Percentiles rank a stretch among this genome's conserved stretches.
These are phyloP conservation scores for Calonectria pauciramosa DNA, from an alignment of 2,329 filamentous ascomycete genomes.

Conservation along the genomic window DNA sequence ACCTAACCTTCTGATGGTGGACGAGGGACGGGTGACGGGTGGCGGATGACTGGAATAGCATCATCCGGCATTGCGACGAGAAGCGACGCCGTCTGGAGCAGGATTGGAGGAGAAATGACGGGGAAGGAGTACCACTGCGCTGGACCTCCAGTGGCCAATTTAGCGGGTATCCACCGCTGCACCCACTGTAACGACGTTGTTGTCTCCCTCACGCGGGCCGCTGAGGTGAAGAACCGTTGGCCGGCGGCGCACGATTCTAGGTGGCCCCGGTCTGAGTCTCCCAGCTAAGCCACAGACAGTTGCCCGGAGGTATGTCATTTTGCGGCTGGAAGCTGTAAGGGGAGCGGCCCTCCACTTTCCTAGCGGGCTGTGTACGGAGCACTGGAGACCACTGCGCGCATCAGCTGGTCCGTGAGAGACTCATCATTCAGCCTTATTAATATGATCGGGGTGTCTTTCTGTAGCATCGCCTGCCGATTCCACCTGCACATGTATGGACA, in stretches of 20 bases:
- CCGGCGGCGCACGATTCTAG: not conserved
- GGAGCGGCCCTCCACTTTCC: constrained; percentile 9
- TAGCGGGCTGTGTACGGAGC: not conserved
- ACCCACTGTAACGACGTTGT: constrained; percentile 10
- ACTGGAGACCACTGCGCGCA: not conserved
- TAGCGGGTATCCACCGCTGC: constrained; percentile 10
- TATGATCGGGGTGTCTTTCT: not conserved
- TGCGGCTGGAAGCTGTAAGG: constrained; percentile 15
- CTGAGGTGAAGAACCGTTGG: constrained; percentile 5
- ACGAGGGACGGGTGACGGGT: not conserved
- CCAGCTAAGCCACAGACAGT: constrained; percentile 3
- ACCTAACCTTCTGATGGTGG: not conserved
- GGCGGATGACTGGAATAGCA: constrained; percentile 19
- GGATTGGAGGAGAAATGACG: constrained; percentile 3
- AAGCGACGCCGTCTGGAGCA: not conserved
- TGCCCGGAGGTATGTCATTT: constrained; percentile 8
- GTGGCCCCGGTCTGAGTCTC: not conserved
- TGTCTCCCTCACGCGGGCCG: constrained; percentile 6
- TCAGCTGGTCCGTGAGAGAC: constrained; percentile 7
- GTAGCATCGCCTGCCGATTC: not conserved
- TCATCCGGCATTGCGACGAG: constrained; percentile 16
- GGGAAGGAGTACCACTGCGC: not conserved
- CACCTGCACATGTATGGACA: constrained; percentile 3
- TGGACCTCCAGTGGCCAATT: not conserved
- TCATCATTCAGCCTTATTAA: constrained; percentile 1